Evolutionary conservation across 768 basidiomycete species (phyloP).

Genomic region (Mycena pura): DNA sequence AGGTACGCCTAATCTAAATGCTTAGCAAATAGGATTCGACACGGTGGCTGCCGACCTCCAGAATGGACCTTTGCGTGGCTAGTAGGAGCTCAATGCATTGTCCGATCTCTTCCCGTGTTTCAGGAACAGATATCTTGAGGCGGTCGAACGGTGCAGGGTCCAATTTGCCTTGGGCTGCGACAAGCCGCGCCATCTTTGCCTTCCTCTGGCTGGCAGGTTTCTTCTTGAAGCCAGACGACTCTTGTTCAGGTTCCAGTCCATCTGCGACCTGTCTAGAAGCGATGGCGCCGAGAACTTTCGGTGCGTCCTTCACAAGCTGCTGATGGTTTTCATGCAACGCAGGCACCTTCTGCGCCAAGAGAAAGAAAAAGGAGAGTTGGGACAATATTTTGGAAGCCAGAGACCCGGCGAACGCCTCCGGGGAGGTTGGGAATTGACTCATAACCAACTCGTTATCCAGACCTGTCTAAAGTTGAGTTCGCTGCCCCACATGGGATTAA

Average conservation of each 20-base stretch:
- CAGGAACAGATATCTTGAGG: constrained; percentile 12
- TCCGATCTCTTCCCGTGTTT: constrained; percentile 3
- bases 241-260: not conserved
- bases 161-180: constrained; percentile 18
- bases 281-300: not conserved
- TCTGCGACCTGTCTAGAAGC: not conserved
- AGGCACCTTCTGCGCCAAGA: not conserved
- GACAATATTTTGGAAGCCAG: constrained; percentile 1
- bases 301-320: constrained; percentile 13
- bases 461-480: not conserved
- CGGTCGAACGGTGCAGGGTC: constrained; percentile 38
- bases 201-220: constrained; percentile 35
- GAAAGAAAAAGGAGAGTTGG: constrained; percentile 10
- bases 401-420: constrained; percentile 8
- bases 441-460: constrained; percentile 6
- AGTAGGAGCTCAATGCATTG: constrained; percentile 4
- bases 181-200: constrained; percentile 22
- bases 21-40: not conserved
- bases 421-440: constrained; percentile 9
- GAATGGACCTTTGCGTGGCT: constrained; percentile 15
- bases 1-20: constrained; percentile 11
- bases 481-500: not conserved
- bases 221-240: constrained; percentile 3
- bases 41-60: constrained; percentile 1
- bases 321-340: constrained; percentile 5